phyloP scores from a whole-genome alignment of 768 basidiomycete genomes.

The Trametes elegans region DNA sequence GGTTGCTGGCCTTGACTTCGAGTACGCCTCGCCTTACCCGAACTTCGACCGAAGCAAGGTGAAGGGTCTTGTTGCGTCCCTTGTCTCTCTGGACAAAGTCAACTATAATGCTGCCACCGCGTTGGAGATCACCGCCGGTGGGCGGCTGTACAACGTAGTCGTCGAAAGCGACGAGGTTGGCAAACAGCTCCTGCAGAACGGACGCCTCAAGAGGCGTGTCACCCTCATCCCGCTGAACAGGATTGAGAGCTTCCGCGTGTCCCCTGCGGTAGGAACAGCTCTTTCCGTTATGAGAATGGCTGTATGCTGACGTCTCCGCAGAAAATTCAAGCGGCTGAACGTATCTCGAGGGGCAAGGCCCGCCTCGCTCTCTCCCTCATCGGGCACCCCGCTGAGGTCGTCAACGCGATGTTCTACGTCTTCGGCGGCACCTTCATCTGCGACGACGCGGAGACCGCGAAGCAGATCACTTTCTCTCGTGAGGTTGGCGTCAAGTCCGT shows the following conservation, averaged over 20 bases:
- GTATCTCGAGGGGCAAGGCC: conserved; percentile 76
- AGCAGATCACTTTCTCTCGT: conserved; percentile 77
- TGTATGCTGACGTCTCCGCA: conserved; percentile 30
- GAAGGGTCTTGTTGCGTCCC: conserved; percentile 87
- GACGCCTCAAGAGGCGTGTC: conserved; percentile 79
- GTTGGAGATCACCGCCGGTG: conserved; percentile 89
- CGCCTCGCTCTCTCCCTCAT: conserved; percentile 87
- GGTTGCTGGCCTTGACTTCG: conserved; percentile 75
- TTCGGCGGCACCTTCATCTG: conserved; percentile 94
- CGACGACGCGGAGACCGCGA: conserved; percentile 83
- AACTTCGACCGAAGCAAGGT: conserved; percentile 84
- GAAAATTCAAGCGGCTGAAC: conserved; percentile 75
- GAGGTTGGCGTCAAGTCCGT: conserved; percentile 76
- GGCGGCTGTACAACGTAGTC: conserved; percentile 89
- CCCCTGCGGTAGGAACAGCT: conserved; percentile 41
- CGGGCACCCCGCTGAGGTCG: conserved; percentile 76
- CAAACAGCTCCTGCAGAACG: conserved; percentile 76
- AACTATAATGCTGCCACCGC: conserved; percentile 84
- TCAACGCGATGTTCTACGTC: conserved; percentile 88
- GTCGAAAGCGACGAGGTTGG: conserved; percentile 90
- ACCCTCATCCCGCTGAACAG: conserved; percentile 94
- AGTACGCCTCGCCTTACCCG: conserved; percentile 73
- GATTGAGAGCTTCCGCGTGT: conserved; percentile 63
- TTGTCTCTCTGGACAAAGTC: conserved; percentile 70
- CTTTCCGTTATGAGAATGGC: not conserved